Evolutionary conservation across 768 basidiomycete genomes (phyloP).

Genomic region (Kockovaella imperatae): DNA sequence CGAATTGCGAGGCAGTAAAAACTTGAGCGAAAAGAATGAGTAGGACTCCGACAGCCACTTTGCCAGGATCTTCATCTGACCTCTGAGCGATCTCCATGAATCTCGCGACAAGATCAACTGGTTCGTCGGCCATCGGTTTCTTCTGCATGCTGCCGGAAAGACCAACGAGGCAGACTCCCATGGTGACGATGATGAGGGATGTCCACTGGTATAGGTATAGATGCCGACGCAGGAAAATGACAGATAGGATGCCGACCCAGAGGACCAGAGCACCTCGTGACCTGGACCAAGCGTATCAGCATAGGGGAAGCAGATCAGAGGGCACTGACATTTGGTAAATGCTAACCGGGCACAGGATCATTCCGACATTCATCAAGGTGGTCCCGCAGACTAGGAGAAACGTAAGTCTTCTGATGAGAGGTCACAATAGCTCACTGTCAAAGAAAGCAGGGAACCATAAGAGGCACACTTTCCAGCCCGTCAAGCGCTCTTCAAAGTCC

Average conservation of each 20-base stretch:
- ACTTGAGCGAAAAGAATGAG: constrained; percentile 90
- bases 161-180: constrained; percentile 54
- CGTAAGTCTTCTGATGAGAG: not conserved
- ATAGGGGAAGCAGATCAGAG: too few species aligned
- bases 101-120: constrained; percentile 3
- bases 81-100: constrained; percentile 33
- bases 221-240: constrained; percentile 76
- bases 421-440: constrained; percentile 27
- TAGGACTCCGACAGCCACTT: constrained; percentile 58
- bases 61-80: constrained; percentile 37
- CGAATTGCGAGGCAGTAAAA: constrained; percentile 51
- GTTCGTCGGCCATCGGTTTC: constrained; percentile 49
- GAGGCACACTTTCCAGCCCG: constrained; percentile 27
- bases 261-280: constrained; percentile 76
- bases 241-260: constrained; percentile 84
- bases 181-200: constrained; percentile 69
- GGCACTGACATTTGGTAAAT: constrained; percentile 96
- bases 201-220: constrained; percentile 92
- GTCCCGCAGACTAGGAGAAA: constrained; percentile 54
- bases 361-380: constrained; percentile 82
- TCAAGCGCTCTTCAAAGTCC: constrained; percentile 12
- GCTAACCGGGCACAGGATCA: constrained; percentile 91
- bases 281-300: too few species aligned
- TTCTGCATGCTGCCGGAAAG: constrained; percentile 78
- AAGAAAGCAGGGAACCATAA: constrained; percentile 44